A percentile compares a stretch with the other conserved stretches of the same genome.
Conservation (phyloP, 495 filamentous ascomycete species). For the Xylaria telfairii region DNA sequence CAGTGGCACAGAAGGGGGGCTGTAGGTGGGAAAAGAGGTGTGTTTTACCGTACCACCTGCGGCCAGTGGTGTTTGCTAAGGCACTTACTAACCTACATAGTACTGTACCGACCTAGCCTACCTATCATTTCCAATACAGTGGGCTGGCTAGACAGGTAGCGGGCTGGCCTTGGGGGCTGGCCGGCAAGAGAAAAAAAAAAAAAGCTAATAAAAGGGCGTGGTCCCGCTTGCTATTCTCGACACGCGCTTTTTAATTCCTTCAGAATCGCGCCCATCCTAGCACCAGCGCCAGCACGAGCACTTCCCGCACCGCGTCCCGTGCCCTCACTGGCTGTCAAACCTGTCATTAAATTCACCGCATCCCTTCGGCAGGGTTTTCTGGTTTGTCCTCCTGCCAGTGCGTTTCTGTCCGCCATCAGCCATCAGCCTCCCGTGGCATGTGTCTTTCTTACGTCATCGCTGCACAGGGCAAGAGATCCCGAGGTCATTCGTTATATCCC, state of each 20-base stretch:
- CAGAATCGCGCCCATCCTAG: constrained; percentile 15
- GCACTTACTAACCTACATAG: no score
- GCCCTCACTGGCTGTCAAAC: constrained; percentile 16
- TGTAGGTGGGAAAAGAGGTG: not conserved
- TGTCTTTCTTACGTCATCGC: not conserved
- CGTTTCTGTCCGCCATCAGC: not conserved
- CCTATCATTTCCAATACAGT: no score
- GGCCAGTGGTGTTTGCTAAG: not conserved
- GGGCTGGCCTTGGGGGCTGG: not conserved
- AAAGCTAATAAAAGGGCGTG: not conserved
- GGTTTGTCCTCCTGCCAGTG: not conserved
- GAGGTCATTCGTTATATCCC: not conserved
- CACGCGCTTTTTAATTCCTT: constrained; percentile 14
- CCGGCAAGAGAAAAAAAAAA: constrained; percentile 2
- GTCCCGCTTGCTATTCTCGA: constrained; percentile 13
- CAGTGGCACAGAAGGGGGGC: not conserved
- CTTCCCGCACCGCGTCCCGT: constrained; percentile 6
- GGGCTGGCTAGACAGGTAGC: no score
- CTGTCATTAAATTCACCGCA: constrained; percentile 7
- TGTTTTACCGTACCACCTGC: constrained; percentile 15
- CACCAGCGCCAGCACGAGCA: no score
- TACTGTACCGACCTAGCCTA: no score
- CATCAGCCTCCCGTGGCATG: not conserved
- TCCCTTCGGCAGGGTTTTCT: not conserved
- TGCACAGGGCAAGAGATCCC: not conserved